Conservation (phyloP, 2,329 filamentous ascomycete genomes). For the Ophiostoma novo-ulmi region DNA sequence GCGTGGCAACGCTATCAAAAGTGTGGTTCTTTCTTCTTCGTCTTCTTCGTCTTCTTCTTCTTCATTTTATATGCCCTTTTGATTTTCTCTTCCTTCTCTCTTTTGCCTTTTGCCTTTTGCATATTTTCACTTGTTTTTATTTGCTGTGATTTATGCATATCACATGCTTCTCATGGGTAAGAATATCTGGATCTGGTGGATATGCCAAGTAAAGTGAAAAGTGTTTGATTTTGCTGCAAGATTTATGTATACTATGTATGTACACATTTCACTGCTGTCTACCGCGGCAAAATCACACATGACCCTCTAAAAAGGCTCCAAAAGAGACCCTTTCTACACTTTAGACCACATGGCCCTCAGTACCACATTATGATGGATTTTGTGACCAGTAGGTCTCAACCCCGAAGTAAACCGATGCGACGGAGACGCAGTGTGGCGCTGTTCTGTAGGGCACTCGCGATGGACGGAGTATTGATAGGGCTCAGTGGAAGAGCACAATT, state of each 20-base stretch:
- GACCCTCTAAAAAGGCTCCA: not conserved
- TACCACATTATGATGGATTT: not conserved
- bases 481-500: not conserved
- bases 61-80: not conserved
- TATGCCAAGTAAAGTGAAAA: not conserved
- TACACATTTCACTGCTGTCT: not conserved
- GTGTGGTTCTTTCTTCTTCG: not conserved
- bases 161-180: not conserved
- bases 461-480: not conserved
- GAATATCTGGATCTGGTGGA: not conserved
- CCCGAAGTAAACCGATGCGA: not conserved
- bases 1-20: not conserved
- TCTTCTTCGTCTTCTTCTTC: not conserved
- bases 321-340: not conserved
- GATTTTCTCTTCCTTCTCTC: not conserved
- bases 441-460: not conserved
- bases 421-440: not conserved
- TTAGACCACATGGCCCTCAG: not conserved
- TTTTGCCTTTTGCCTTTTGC: not conserved
- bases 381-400: not conserved
- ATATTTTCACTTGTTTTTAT: not conserved
- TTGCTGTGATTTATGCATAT: not conserved
- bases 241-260: not conserved
- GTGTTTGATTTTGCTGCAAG: not conserved
- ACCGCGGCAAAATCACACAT: not conserved